phyloP scores from a whole-genome alignment of 192 early-diverging fungal genomes.

The Backusella sp. region DNA sequence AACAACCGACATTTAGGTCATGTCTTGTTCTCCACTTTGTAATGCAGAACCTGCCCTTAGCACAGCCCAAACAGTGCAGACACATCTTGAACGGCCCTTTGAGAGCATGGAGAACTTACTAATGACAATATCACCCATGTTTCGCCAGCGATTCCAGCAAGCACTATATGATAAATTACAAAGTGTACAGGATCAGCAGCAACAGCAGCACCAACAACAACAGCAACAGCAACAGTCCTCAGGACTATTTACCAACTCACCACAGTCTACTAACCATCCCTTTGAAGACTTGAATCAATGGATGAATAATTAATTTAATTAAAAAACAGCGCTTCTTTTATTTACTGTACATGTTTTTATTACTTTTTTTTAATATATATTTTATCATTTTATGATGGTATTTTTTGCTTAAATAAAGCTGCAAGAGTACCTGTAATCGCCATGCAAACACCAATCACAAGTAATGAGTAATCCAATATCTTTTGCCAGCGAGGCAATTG shows the following conservation, averaged over 20 bases:
- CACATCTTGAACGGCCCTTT: constrained; percentile 32
- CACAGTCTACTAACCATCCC: background rate
- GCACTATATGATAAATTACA: constrained; percentile 36
- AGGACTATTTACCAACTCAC: background rate
- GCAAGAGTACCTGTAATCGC: constrained; percentile 32
- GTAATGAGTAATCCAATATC: constrained; percentile 8
- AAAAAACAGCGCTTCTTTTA: background rate
- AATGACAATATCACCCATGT: constrained; percentile 35
- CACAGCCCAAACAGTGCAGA: constrained; percentile 3
- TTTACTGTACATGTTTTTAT: background rate
- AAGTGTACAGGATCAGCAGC: constrained; percentile 17
- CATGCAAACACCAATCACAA: constrained; percentile 21
- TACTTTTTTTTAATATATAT: background rate
- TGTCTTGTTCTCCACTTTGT: constrained; percentile 12
- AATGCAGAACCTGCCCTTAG: background rate
- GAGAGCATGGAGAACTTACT: constrained; percentile 43
- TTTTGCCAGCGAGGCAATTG: constrained; percentile 19
- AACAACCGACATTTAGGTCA: background rate
- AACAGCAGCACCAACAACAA: background rate
- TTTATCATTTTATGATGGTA: background rate
- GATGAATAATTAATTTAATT: constrained; percentile 17
- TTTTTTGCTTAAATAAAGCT: constrained; percentile 12
- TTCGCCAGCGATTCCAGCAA: constrained; percentile 34
- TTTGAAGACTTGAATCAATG: constrained; percentile 13
- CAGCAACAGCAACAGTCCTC: background rate